Conservation (phyloP, 2,329 filamentous ascomycete genomes). For the Trematosphaeria pertusa region DNA sequence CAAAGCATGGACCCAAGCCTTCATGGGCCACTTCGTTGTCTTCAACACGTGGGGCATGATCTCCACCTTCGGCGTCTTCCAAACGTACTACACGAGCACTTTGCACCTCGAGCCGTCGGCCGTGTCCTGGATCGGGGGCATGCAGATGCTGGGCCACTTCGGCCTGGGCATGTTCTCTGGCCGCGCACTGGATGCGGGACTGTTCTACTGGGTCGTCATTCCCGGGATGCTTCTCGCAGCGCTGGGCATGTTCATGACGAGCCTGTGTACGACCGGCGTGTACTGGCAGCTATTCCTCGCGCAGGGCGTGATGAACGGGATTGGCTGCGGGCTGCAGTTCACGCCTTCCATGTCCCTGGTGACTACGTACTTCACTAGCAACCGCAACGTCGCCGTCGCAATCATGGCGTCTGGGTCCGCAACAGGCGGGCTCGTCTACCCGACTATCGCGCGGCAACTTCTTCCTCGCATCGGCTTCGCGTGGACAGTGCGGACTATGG, state of each 20-base stretch:
- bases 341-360: slow-evolving; percentile 39
- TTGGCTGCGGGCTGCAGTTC: slow-evolving; percentile 46
- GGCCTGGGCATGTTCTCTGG: slow-evolving; percentile 60
- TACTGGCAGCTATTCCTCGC: slow-evolving; percentile 58
- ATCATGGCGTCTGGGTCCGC: slow-evolving; percentile 66
- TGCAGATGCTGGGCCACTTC: slow-evolving; percentile 60
- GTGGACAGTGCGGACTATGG: slow-evolving; percentile 70
- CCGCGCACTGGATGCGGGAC: slow-evolving; percentile 60
- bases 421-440: slow-evolving; percentile 70
- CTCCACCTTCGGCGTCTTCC: slow-evolving; percentile 36
- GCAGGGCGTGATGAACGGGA: slow-evolving; percentile 43
- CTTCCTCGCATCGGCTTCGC: slow-evolving; percentile 67
- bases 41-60: slow-evolving; percentile 39
- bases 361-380: slow-evolving; percentile 65
- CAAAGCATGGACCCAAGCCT: slow-evolving; percentile 34
- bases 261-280: slow-evolving; percentile 47
- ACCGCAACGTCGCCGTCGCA: slow-evolving; percentile 66
- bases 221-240: slow-evolving; percentile 53
- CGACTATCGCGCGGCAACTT: slow-evolving; percentile 60
- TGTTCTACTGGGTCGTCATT: slow-evolving; percentile 54
- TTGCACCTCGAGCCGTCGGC: slow-evolving; percentile 45
- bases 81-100: slow-evolving; percentile 31
- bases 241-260: slow-evolving; percentile 61
- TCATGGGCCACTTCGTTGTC: slow-evolving; percentile 31
- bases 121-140: slow-evolving; percentile 61